Conservation (phyloP, 768 basidiomycete genomes). For the Pleurotus sapidus region DNA sequence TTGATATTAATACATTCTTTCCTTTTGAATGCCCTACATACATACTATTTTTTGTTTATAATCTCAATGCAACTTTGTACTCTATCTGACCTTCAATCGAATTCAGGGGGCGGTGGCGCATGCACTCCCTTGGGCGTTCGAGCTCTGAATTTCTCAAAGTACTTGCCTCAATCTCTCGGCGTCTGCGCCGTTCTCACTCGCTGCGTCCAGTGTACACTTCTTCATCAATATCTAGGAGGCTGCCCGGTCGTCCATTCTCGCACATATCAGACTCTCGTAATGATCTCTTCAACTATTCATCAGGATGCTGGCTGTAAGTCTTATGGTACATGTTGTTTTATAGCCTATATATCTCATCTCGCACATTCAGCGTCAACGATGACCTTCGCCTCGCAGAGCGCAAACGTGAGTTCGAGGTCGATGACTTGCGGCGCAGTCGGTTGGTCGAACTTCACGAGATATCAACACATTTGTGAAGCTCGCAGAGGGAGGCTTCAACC, state of each 20-base stretch:
- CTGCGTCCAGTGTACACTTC: slow-evolving; percentile 15
- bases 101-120: background rate
- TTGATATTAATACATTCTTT: no score
- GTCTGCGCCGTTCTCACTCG: slow-evolving; percentile 15
- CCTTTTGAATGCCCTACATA: no score
- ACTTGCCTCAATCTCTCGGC: slow-evolving; percentile 1
- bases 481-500: slow-evolving; percentile 39
- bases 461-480: slow-evolving; percentile 33
- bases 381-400: slow-evolving; percentile 31
- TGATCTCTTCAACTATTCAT: slow-evolving; percentile 32
- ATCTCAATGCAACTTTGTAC: no score
- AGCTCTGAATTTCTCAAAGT: background rate
- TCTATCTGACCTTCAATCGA: no score
- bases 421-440: slow-evolving; percentile 32
- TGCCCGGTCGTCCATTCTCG: slow-evolving; percentile 21
- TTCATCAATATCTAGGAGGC: slow-evolving; percentile 16
- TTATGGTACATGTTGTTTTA: slow-evolving; percentile 20
- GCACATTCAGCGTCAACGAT: slow-evolving; percentile 28
- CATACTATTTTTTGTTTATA: no score
- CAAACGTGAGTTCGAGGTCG: slow-evolving; percentile 26
- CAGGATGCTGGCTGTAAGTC: slow-evolving; percentile 34
- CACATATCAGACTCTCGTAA: slow-evolving; percentile 16
- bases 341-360: slow-evolving; percentile 18
- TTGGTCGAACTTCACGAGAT: slow-evolving; percentile 23
- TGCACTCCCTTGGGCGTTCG: background rate